These are phyloP conservation scores for Phytophthora hybrid DNA, from an alignment of 352 stramenopile species.

Conservation along the genomic window DNA sequence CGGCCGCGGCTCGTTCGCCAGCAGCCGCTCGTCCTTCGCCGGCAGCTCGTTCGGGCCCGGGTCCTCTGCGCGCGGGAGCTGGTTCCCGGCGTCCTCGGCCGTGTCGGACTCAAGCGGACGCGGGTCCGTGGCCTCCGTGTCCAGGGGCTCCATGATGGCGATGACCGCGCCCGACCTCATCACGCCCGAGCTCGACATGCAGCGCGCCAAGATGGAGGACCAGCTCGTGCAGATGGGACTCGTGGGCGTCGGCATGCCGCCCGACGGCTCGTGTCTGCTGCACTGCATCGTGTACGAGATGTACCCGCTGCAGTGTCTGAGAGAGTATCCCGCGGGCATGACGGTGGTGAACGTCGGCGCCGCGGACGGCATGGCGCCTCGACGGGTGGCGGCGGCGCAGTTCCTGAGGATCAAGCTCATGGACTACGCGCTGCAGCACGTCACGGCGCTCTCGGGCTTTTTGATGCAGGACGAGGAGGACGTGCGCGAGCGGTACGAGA, in stretches of 20 bases:
- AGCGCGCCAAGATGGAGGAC: constrained; percentile 83
- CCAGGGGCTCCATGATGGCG: constrained; percentile 64
- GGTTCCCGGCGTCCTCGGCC: constrained; percentile 58
- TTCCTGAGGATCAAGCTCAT: constrained; percentile 74
- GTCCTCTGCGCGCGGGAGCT: constrained; percentile 63
- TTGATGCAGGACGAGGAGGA: constrained; percentile 81
- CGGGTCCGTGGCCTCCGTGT: constrained; percentile 37
- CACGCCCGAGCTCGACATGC: constrained; percentile 73
- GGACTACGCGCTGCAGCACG: constrained; percentile 75
- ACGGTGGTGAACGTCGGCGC: constrained; percentile 84
- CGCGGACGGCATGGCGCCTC: constrained; percentile 78
- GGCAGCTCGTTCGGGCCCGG: constrained; percentile 30
- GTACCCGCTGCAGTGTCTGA: constrained; percentile 81
- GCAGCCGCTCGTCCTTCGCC: constrained; percentile 45
- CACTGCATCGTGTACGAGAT: constrained; percentile 90
- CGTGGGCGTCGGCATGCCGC: constrained; percentile 81
- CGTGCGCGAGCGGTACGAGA: constrained; percentile 73
- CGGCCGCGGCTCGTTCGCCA: constrained; percentile 44
- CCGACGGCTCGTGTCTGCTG: constrained; percentile 82
- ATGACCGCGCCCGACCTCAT: constrained; percentile 73
- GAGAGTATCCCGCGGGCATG: constrained; percentile 77
- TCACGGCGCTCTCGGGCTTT: constrained; percentile 64
- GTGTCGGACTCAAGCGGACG: constrained; percentile 34
- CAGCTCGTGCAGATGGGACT: constrained; percentile 68
- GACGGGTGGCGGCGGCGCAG: constrained; percentile 70